Base-by-base conservation (phyloP, 805 yeast genomes). In the Barnettozyma sucrosica region DNA sequence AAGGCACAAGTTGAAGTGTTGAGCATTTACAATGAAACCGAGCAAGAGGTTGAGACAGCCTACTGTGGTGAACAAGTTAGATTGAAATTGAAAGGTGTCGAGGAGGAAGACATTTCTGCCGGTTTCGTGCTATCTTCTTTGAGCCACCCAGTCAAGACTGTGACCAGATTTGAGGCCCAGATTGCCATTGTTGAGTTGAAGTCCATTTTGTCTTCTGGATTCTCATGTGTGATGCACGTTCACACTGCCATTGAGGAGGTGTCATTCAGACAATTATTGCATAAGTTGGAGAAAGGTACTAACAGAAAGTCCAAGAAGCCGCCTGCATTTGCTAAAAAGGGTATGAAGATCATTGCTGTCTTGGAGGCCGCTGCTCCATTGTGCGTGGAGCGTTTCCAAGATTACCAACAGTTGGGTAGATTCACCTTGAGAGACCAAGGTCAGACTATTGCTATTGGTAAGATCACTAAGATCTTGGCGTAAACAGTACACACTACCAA, bases 371-470 rank as follows among this genome's bases (percentile, higher is more conserved):
- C 81, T 41, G 89, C 81, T 58, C 92, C 97, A 21, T 87, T 93
- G 34, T 93, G 98, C 74, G 83, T 92, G 45, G 99, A 93, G 73
- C 83, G 95, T 41, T 93, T 85, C 67, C 82, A 76, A 57, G 95
- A 88, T 64, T 88, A 90, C 65, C 97, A 92, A 57, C 98, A 93
- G 71, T 78, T 93, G 62, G 99, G 99, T 66, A 83, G 99, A 71
- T 93, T 93, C 69, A 93, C 99, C 25, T 79, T 93, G 67, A 89
- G 99, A 78, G 99, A 93, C 71, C 98, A 93, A 74, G 99, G 98
- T 66, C 82, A 82, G 53, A 93, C 99, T 46, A 90, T 93, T 70
- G 99, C 99, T 55, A 93, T 93, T 68, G 99, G 99, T 71, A 90
- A 92, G 71, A 89, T 93, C 62, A 87, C 96, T 51, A 92, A 92